phyloP scores from a whole-genome alignment of 306 rosid species.

The Prosopis cineraria region DNA sequence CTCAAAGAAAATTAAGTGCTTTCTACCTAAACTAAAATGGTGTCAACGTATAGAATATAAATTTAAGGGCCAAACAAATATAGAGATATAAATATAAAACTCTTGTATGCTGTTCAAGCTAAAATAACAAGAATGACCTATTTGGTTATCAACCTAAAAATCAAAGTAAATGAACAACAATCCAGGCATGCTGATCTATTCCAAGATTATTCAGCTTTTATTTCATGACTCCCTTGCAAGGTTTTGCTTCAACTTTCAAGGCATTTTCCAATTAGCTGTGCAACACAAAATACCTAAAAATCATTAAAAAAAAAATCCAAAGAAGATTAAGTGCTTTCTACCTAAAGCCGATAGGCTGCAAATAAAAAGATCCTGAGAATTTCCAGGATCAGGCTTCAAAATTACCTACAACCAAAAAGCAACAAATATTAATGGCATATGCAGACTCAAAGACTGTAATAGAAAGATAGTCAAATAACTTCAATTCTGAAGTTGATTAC shows the following conservation, averaged over 20 bases:
- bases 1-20: conserved; percentile 23
- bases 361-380: conserved; percentile 93
- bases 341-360: conserved; percentile 91
- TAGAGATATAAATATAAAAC: neutral
- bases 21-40: conserved; percentile 50
- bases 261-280: neutral
- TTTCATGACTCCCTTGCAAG: conserved; percentile 12
- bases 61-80: neutral
- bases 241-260: conserved; percentile 20
- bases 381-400: conserved; percentile 99
- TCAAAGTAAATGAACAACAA: neutral
- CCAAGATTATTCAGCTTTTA: conserved; percentile 10
- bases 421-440: conserved; percentile 28
- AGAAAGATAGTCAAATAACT: conserved; percentile 20
- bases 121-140: neutral
- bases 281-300: conserved; percentile 19
- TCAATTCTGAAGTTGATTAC: conserved; percentile 16
- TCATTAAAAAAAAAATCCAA: conserved; percentile 12
- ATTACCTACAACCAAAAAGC: conserved; percentile 67
- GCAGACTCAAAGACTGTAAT: neutral
- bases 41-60: neutral
- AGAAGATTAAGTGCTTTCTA: conserved; percentile 38
- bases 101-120: neutral
- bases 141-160: conserved; percentile 5
- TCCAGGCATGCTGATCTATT: neutral